Evolutionary conservation across 495 filamentous ascomycete species (phyloP), one percentile per base, ranked within the genome.

Genomic region (Penicillium flavigenum): DNA sequence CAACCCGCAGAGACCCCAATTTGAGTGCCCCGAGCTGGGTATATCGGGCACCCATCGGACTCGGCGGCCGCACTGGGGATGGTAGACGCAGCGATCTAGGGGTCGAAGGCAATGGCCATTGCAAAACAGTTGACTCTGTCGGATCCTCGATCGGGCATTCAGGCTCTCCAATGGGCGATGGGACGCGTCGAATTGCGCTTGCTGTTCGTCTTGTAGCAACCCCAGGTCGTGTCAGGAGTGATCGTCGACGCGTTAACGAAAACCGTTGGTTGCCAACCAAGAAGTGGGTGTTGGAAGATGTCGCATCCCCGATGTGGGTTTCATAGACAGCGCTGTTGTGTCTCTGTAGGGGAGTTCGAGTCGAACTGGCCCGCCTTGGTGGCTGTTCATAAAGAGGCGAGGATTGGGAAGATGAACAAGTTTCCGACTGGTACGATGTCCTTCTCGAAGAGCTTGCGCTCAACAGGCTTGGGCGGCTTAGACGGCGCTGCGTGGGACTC

Each of bases 1-100:
- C 79, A 4, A 82, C 74, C 14, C 78, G 73, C 47, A 82, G 54
- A 14, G 78, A 80, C 17, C 79, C 79, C 19, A 80, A 51, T 42
- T 76, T 76, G 24, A 82, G 65, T 2, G 76, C 75, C 32, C 78
- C 78, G 17, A 82, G 57, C 56, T 82, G 76, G n/a, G 76, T 75
- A 56, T 79, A 79, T 22, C 71, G 72, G 29, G 77, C 63, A 46
- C 74, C 75, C 22, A 57, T 65, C 16, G 79, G 79, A 43, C 77
- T 80, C 22, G 67, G 54, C 9, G 76, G 70, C 16, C 74, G 70
- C 8, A 51, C 39, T 19, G 59, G 59, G 14, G 59, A 29, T 26
- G 41, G 27, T 1, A 38, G 11, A 1, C 26, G 44, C 11, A 58
- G 38, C 4, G 55, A 22, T 53, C 58, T 47, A 14, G 59, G 51